Percentiles rank a stretch among this genome's conserved stretches.
These are phyloP conservation scores for Cairneyella variabilis DNA, from an alignment of 495 filamentous ascomycete genomes.

Conservation along the genomic window DNA sequence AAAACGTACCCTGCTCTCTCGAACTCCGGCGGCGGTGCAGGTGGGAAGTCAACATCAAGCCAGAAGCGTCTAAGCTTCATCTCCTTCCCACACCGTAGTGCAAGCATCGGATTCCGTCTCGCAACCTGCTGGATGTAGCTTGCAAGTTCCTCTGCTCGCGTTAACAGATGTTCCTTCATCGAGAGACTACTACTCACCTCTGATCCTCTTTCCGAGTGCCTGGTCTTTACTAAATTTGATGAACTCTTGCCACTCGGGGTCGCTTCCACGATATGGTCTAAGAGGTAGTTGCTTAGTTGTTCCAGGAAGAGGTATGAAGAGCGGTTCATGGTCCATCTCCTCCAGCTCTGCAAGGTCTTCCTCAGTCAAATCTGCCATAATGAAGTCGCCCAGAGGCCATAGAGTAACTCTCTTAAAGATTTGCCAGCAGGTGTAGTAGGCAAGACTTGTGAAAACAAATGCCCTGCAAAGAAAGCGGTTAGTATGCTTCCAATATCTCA, in stretches of 20 bases:
- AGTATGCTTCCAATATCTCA: neutral
- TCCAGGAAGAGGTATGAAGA: conserved; percentile 25
- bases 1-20: conserved; percentile 52
- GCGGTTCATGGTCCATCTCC: conserved; percentile 8
- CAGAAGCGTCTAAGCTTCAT: conserved; percentile 47
- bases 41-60: conserved; percentile 58
- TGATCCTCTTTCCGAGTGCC: conserved; percentile 13
- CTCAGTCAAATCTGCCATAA: conserved; percentile 2
- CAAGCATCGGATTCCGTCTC: conserved; percentile 30
- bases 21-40: conserved; percentile 55
- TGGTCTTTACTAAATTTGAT: conserved; percentile 26
- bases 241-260: conserved; percentile 28
- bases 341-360: conserved; percentile 8
- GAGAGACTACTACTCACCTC: conserved; percentile 9
- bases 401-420: conserved; percentile 11
- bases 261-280: conserved; percentile 18
- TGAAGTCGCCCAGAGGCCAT: conserved; percentile 2
- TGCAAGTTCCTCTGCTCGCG: conserved; percentile 47
- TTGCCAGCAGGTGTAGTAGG: neutral
- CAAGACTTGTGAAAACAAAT: conserved; percentile 1
- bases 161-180: conserved; percentile 1
- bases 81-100: conserved; percentile 43
- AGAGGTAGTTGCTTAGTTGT: conserved; percentile 19
- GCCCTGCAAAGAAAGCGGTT: conserved; percentile 3
- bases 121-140: conserved; percentile 36